Conservation (phyloP, 1,284 basidiomycete genomes). For the Bjerkandera adusta region DNA sequence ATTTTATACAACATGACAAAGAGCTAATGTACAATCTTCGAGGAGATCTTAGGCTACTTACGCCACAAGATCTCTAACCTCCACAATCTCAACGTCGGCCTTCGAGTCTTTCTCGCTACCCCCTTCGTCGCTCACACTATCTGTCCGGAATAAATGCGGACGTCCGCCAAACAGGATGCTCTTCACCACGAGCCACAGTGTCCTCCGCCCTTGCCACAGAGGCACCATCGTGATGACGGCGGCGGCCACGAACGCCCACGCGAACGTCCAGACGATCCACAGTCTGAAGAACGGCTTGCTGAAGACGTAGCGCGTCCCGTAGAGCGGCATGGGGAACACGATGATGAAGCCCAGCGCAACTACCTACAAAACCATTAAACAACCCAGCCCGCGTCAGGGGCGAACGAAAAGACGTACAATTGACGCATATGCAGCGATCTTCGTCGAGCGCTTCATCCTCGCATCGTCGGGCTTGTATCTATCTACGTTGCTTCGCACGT, state of each 20-base stretch:
- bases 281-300: constrained; percentile 11
- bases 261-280: constrained; percentile 11
- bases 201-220: constrained; percentile 10
- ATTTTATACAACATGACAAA: too few species aligned
- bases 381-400: neutral
- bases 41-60: too few species aligned
- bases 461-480: neutral
- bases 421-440: constrained; percentile 2
- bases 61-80: too few species aligned
- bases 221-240: constrained; percentile 9
- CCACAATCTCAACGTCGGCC: too few species aligned
- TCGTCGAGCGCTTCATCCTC: constrained; percentile 4
- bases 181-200: constrained; percentile 2
- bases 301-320: constrained; percentile 12
- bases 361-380: neutral
- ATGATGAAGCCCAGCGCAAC: constrained; percentile 11
- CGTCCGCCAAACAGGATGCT: too few species aligned
- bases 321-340: constrained; percentile 11
- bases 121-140: too few species aligned
- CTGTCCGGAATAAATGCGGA: too few species aligned
- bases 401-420: constrained; percentile 3
- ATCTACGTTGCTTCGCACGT: too few species aligned
- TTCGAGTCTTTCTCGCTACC: too few species aligned
- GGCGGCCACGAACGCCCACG: constrained; percentile 10
- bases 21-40: too few species aligned